Evolutionary conservation across 768 basidiomycete genomes (phyloP).

Genomic region (Calocybe gangraenosa): DNA sequence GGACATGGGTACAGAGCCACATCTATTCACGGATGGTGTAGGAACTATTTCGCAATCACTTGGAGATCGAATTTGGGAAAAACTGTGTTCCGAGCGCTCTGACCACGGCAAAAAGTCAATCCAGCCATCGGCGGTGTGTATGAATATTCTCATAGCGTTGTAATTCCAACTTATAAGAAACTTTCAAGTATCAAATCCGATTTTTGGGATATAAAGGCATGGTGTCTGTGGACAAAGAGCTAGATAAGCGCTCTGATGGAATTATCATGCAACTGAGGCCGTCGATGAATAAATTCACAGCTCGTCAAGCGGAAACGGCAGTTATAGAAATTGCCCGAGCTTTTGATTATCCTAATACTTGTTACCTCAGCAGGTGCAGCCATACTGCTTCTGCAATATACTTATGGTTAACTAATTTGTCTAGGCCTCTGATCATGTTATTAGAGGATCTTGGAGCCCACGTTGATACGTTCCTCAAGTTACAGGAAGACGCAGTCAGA

Average conservation of each 20-base stretch:
- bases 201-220: slow-evolving; percentile 85
- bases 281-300: slow-evolving; percentile 72
- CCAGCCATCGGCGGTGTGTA: slow-evolving; percentile 59
- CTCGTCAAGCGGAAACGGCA: slow-evolving; percentile 38
- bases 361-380: slow-evolving; percentile 69
- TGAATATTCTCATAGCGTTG: not conserved
- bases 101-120: slow-evolving; percentile 28
- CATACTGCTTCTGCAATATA: not conserved
- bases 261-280: slow-evolving; percentile 65
- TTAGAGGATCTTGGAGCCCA: slow-evolving; percentile 72
- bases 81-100: slow-evolving; percentile 41
- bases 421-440: slow-evolving; percentile 70
- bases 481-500: slow-evolving; percentile 59
- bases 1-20: slow-evolving; percentile 46
- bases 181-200: slow-evolving; percentile 73
- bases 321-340: slow-evolving; percentile 72
- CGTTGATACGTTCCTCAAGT: slow-evolving; percentile 49
- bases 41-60: slow-evolving; percentile 70
- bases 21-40: slow-evolving; percentile 71
- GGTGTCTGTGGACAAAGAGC: slow-evolving; percentile 57
- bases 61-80: slow-evolving; percentile 55
- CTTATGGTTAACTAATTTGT: not conserved
- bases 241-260: slow-evolving; percentile 40
- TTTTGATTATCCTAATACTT: slow-evolving; percentile 53
- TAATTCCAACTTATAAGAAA: slow-evolving; percentile 5